Evolutionary conservation across 2,329 filamentous ascomycete genomes (phyloP).

Genomic region (Beauveria scarabaeidicola): DNA sequence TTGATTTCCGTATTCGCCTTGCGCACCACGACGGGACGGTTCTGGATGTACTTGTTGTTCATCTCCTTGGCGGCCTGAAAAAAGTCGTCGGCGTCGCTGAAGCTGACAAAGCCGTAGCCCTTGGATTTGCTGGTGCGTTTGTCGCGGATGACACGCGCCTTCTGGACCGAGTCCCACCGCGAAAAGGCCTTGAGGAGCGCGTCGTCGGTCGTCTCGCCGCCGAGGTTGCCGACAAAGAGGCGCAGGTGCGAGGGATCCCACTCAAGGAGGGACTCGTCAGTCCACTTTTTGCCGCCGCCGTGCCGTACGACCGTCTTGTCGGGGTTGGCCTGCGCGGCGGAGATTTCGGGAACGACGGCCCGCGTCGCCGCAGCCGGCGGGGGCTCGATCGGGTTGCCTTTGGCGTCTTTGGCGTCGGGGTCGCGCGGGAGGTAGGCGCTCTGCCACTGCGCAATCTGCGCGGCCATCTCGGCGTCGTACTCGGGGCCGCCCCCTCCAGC

Average conservation of each 20-base stretch:
- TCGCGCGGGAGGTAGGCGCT: slow-evolving; percentile 63
- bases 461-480: slow-evolving; percentile 73
- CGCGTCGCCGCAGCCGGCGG: slow-evolving; percentile 17
- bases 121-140: slow-evolving; percentile 95
- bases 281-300: slow-evolving; percentile 89
- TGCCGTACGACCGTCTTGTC: slow-evolving; percentile 76
- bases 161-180: slow-evolving; percentile 79
- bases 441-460: slow-evolving; percentile 91
- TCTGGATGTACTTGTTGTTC: slow-evolving; percentile 98
- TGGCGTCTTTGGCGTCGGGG: slow-evolving; percentile 30
- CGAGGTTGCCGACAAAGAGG: slow-evolving; percentile 92
- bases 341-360: slow-evolving; percentile 22
- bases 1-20: slow-evolving; percentile 90
- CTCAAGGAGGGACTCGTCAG: slow-evolving; percentile 78
- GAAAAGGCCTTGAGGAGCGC: slow-evolving; percentile 89
- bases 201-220: slow-evolving; percentile 95
- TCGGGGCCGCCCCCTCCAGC: slow-evolving; percentile 16
- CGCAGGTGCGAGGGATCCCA: slow-evolving; percentile 95
- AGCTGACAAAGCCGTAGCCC: slow-evolving; percentile 93
- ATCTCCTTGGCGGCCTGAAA: slow-evolving; percentile 96
- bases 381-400: slow-evolving; percentile 13
- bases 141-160: slow-evolving; percentile 87
- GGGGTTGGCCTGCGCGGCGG: slow-evolving; percentile 38
- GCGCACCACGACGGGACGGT: slow-evolving; percentile 80
- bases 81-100: slow-evolving; percentile 90